Percentiles rank a stretch among this genome's conserved stretches.
Evolutionary conservation across 2,329 filamentous ascomycete species (phyloP).

Genomic region (Teratosphaeria epicoccoides): DNA sequence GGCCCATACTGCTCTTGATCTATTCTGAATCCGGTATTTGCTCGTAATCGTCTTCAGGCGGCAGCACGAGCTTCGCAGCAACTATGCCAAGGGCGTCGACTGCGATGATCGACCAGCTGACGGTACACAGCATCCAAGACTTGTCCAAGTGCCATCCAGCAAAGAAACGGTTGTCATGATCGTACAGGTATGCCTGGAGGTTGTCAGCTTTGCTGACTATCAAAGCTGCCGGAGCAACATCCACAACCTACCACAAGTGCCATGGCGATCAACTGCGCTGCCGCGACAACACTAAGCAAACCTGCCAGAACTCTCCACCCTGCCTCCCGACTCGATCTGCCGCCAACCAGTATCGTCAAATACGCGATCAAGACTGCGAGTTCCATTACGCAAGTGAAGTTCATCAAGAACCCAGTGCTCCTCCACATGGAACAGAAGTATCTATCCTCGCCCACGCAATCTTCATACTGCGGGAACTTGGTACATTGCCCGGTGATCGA

Average conservation of each 20-base stretch:
- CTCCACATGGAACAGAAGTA: slow-evolving; percentile 91
- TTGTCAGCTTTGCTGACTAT: neutral
- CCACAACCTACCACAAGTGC: slow-evolving; percentile 60
- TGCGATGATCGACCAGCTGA: slow-evolving; percentile 47
- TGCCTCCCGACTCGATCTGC: slow-evolving; percentile 65
- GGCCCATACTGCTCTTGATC: no score
- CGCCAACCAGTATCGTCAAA: slow-evolving; percentile 63
- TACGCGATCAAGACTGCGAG: slow-evolving; percentile 73
- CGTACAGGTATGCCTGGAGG: slow-evolving; percentile 65
- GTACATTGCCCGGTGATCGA: slow-evolving; percentile 54
- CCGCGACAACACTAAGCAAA: slow-evolving; percentile 54
- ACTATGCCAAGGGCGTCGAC: slow-evolving; percentile 49
- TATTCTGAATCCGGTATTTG: slow-evolving; percentile 39
- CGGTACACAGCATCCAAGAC: slow-evolving; percentile 61
- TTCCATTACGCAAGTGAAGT: slow-evolving; percentile 71
- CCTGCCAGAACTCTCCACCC: slow-evolving; percentile 70
- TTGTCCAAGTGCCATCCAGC: slow-evolving; percentile 71
- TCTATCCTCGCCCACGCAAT: slow-evolving; percentile 56
- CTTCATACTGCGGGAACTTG: slow-evolving; percentile 55
- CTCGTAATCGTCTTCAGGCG: slow-evolving; percentile 79
- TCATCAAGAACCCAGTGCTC: slow-evolving; percentile 77
- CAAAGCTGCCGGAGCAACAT: neutral
- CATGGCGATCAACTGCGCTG: slow-evolving; percentile 67
- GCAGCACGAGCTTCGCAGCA: slow-evolving; percentile 58
- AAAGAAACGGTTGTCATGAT: slow-evolving; percentile 73